A percentile compares a stretch with the other conserved stretches of the same genome.
These are phyloP conservation scores for Delonix regia DNA, from an alignment of 306 rosid genomes.

Conservation along the genomic window DNA sequence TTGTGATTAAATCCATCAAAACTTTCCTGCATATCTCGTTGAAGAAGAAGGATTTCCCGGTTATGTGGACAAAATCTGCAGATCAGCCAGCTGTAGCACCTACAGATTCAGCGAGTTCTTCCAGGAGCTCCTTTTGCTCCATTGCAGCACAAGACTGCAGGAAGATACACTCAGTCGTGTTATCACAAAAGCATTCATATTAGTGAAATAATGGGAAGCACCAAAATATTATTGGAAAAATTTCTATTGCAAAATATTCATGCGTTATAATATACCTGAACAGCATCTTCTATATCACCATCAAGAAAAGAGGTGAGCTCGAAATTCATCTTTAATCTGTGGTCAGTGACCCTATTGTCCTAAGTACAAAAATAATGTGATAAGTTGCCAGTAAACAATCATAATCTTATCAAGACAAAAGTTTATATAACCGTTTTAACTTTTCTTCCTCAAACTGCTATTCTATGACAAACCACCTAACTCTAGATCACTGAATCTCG, in stretches of 20 bases:
- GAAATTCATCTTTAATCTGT: conserved; percentile 82
- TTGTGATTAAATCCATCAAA: conserved; percentile 24
- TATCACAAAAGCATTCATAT: conserved; percentile 6
- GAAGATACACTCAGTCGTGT: conserved; percentile 27
- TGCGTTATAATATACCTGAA: conserved; percentile 67
- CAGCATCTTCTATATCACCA: conserved; percentile 83
- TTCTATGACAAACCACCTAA: conserved; percentile 20
- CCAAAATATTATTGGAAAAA: background rate
- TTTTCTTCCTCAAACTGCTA: conserved; percentile 13
- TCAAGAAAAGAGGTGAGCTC: conserved; percentile 89
- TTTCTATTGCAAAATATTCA: background rate
- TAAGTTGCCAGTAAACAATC: conserved; percentile 30
- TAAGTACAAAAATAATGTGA: conserved; percentile 31
- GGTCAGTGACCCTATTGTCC: conserved; percentile 98
- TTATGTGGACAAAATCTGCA: conserved; percentile 27
- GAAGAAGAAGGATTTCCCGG: background rate
- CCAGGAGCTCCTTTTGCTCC: conserved; percentile 92
- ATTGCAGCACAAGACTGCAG: conserved; percentile 71
- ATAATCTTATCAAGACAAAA: conserved; percentile 19
- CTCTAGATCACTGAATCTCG: conserved; percentile 19
- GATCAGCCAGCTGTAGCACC: conserved; percentile 62
- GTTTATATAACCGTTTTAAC: background rate
- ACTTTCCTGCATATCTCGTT: background rate
- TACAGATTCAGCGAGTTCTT: conserved; percentile 85
- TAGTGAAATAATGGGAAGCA: conserved; percentile 4